phyloP scores from a whole-genome alignment of 2,329 filamentous ascomycete genomes.

The Truncatella angustata region DNA sequence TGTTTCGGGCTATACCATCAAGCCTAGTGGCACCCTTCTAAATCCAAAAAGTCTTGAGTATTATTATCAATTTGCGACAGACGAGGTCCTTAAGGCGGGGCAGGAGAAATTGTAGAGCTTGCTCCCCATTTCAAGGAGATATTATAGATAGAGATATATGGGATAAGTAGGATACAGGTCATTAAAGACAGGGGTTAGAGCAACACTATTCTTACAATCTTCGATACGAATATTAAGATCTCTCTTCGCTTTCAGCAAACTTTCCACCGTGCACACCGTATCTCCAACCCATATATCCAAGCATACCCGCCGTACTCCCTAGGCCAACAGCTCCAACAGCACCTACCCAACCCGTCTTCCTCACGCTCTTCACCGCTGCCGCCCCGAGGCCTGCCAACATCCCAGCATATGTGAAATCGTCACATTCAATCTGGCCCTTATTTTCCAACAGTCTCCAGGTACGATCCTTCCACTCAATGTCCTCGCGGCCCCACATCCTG shows the following conservation, averaged over 20 bases:
- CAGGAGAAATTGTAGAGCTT: slow-evolving; percentile 51
- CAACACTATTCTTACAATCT: too few relatives aligned
- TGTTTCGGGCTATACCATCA: slow-evolving; percentile 71
- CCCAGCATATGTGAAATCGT: slow-evolving; percentile 52
- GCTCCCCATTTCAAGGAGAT: too few relatives aligned
- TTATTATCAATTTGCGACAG: slow-evolving; percentile 75
- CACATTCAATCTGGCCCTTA: slow-evolving; percentile 52
- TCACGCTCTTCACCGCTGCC: slow-evolving; percentile 23
- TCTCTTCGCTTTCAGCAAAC: slow-evolving; percentile 20
- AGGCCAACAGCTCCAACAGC: slow-evolving; percentile 42
- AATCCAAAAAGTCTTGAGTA: slow-evolving; percentile 75
- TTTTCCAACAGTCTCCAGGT: slow-evolving; percentile 61
- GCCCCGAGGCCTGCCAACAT: slow-evolving; percentile 32
- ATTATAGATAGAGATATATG: too few relatives aligned
- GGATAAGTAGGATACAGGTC: too few relatives aligned
- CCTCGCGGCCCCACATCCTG: slow-evolving; percentile 54
- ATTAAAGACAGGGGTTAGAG: too few relatives aligned
- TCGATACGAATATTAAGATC: neutral
- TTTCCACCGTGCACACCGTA: slow-evolving; percentile 47
- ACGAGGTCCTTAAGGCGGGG: slow-evolving; percentile 55
- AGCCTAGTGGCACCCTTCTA: slow-evolving; percentile 71
- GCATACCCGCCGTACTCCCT: slow-evolving; percentile 48
- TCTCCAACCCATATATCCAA: slow-evolving; percentile 48
- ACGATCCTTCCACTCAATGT: slow-evolving; percentile 64
- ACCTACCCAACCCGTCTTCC: slow-evolving; percentile 36